These are phyloP conservation scores for Macrolepiota albuminosa DNA, from an alignment of 768 basidiomycete genomes.

Conservation along the genomic window DNA sequence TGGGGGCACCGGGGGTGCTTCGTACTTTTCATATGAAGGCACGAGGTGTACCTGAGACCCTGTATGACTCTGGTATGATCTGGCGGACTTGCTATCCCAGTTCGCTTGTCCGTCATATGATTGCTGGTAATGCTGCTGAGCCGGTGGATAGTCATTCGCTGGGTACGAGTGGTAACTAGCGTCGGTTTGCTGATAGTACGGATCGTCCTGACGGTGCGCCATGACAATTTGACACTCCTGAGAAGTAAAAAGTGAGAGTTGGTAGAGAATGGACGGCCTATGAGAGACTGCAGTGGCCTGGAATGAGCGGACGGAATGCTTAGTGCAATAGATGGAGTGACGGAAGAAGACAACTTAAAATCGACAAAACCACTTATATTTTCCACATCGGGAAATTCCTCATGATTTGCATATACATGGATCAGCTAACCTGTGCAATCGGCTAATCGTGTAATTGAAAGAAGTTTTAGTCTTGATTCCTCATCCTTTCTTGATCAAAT, in stretches of 20 bases:
- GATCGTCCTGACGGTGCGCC: constrained; percentile 55
- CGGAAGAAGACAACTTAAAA: constrained; percentile 1
- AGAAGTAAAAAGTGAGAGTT: neutral
- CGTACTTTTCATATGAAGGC: constrained; percentile 50
- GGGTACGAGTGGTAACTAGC: constrained; percentile 15
- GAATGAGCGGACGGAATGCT: constrained; percentile 8
- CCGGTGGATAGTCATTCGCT: constrained; percentile 32
- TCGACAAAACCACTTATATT: constrained; percentile 2
- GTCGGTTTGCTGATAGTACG: constrained; percentile 36
- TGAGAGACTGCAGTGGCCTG: constrained; percentile 5
- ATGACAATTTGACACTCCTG: constrained; percentile 24
- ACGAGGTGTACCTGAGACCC: constrained; percentile 74
- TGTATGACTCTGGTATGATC: constrained; percentile 61
- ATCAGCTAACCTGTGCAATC: neutral
- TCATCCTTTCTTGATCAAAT: neutral
- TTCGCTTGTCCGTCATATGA: constrained; percentile 35
- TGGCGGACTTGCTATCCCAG: constrained; percentile 48
- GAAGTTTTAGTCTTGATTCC: no score
- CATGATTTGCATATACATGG: neutral
- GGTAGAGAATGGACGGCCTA: constrained; percentile 23
- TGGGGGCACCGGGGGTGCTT: constrained; percentile 49
- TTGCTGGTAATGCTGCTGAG: constrained; percentile 33
- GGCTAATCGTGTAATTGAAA: neutral
- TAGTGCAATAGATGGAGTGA: constrained; percentile 3
- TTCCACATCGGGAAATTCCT: constrained; percentile 11